These are phyloP conservation scores for Rhodotorula sp. DNA, from an alignment of 1,284 basidiomycete genomes.

Conservation along the genomic window DNA sequence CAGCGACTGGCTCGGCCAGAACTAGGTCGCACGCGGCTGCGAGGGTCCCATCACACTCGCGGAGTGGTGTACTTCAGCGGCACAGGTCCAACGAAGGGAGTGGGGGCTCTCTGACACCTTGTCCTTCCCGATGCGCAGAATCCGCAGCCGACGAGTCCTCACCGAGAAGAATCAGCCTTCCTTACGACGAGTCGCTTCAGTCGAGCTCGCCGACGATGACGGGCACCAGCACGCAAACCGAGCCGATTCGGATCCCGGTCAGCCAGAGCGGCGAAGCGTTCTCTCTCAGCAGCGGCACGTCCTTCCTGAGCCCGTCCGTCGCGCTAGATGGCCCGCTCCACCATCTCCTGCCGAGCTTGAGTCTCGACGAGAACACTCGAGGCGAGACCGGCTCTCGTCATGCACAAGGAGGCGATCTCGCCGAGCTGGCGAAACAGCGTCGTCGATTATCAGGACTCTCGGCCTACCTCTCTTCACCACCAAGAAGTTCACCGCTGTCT, in stretches of 20 bases:
- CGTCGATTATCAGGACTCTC: not conserved
- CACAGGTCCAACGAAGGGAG: too few relatives aligned
- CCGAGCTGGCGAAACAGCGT: not conserved
- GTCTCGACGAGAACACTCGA: too few relatives aligned
- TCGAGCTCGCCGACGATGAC: not conserved
- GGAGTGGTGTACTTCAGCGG: too few relatives aligned
- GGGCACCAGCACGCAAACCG: not conserved
- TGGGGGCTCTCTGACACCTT: too few relatives aligned
- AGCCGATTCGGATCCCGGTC: constrained; percentile 10
- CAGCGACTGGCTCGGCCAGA: too few relatives aligned
- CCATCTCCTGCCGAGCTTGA: constrained; percentile 13
- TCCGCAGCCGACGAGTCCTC: too few relatives aligned
- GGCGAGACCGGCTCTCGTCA: not conserved
- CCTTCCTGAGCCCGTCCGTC: not conserved
- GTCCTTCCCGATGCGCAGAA: too few relatives aligned
- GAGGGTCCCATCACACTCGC: too few relatives aligned
- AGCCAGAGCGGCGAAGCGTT: not conserved
- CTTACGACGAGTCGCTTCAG: too few relatives aligned
- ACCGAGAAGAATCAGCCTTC: not conserved
- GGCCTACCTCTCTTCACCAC: constrained; percentile 1
- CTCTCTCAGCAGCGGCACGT: not conserved
- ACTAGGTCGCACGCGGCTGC: too few relatives aligned
- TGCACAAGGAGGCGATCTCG: not conserved
- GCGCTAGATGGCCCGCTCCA: constrained; percentile 22
- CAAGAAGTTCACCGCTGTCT: constrained; percentile 12